These are phyloP conservation scores for Phytophthora pistaciae DNA, from an alignment of 352 stramenopile genomes.

Conservation along the genomic window DNA sequence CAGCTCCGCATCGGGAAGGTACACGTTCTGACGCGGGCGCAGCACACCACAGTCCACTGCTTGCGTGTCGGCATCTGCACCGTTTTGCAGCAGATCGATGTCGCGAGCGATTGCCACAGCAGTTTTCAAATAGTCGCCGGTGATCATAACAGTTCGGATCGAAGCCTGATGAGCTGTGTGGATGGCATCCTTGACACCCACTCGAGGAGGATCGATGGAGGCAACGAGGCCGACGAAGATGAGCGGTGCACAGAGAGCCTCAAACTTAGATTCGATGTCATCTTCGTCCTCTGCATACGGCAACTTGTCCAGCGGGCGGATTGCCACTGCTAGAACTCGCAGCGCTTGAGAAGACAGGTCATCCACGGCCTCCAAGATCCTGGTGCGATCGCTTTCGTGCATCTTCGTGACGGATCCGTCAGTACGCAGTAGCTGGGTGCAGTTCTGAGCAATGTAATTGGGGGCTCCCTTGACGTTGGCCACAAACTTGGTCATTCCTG, in stretches of 20 bases:
- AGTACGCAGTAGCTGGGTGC: conserved; percentile 52
- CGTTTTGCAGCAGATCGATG: conserved; percentile 86
- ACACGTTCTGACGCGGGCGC: conserved; percentile 51
- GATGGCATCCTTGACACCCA: conserved; percentile 69
- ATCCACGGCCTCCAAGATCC: conserved; percentile 65
- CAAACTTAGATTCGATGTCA: conserved; percentile 66
- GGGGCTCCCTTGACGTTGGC: conserved; percentile 76
- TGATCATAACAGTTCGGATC: conserved; percentile 92
- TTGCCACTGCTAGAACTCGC: conserved; percentile 91
- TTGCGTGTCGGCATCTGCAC: conserved; percentile 52
- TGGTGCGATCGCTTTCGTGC: conserved; percentile 40
- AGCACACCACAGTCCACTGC: conserved; percentile 79
- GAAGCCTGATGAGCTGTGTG: conserved; percentile 58
- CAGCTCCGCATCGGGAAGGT: conserved; percentile 74
- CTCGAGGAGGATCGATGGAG: conserved; percentile 84
- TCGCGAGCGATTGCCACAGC: conserved; percentile 93
- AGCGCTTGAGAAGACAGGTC: conserved; percentile 72
- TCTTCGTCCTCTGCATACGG: conserved; percentile 60
- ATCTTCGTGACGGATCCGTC: conserved; percentile 57
- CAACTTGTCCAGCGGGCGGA: conserved; percentile 61
- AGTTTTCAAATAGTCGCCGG: conserved; percentile 96
- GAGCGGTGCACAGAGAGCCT: conserved; percentile 71
- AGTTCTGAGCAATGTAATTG: conserved; percentile 74
- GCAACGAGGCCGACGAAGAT: conserved; percentile 95
- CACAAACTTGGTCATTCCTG: conserved; percentile 48